Percentiles rank a stretch among this genome's conserved stretches.
Evolutionary conservation across 352 stramenopile genomes (phyloP).

Genomic region (Phytopythium delawarense): DNA sequence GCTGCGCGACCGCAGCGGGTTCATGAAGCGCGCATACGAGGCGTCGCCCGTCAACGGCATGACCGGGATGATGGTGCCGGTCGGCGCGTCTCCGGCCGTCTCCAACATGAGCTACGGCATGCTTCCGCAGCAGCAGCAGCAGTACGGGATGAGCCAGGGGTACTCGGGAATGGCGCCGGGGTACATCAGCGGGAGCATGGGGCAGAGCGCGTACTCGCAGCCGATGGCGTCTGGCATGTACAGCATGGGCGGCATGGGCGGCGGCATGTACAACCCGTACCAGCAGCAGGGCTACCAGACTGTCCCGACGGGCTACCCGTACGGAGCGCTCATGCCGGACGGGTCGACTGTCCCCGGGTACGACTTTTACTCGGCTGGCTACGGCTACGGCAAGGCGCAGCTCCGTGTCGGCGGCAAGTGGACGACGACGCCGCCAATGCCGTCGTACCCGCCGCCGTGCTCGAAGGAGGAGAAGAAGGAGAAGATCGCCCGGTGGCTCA

Average conservation of each 20-base stretch:
- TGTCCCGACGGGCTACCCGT: conserved; percentile 39
- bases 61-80: conserved; percentile 20
- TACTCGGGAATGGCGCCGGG: conserved; percentile 18
- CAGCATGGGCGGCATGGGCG: conserved; percentile 16
- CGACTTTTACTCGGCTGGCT: conserved; percentile 56
- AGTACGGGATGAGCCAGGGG: conserved; percentile 8
- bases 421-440: conserved; percentile 64
- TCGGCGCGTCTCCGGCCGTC: conserved; percentile 13
- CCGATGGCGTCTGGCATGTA: conserved; percentile 19
- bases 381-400: conserved; percentile 48
- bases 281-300: conserved; percentile 35
- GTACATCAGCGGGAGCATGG: not conserved
- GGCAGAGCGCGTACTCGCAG: not conserved
- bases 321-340: conserved; percentile 20
- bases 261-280: conserved; percentile 27
- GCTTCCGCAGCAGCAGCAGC: not conserved
- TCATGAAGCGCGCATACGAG: conserved; percentile 45
- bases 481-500: conserved; percentile 81
- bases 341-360: conserved; percentile 22
- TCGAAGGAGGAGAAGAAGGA: conserved; percentile 84
- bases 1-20: conserved; percentile 48
- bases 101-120: conserved; percentile 36
- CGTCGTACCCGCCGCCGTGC: conserved; percentile 67
- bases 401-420: conserved; percentile 57
- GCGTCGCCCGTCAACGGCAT: conserved; percentile 25